A percentile compares a stretch with the other conserved stretches of the same genome.
These are phyloP conservation scores for Didymella segeticola DNA, from an alignment of 2,329 filamentous ascomycete species.

Conservation along the genomic window DNA sequence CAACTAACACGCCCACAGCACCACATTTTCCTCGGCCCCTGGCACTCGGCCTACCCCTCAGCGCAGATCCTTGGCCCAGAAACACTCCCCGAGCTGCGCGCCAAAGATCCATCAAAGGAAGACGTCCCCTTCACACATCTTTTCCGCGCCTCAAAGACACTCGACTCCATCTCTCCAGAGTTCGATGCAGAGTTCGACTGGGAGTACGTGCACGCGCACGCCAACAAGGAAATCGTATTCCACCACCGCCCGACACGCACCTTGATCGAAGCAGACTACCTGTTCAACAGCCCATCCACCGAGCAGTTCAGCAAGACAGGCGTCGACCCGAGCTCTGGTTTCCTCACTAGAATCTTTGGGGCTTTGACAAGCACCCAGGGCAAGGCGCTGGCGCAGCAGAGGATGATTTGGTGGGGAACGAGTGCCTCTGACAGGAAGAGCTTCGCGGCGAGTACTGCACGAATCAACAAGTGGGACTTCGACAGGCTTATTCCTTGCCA, in stretches of 20 bases:
- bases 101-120: slow-evolving; percentile 61
- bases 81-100: slow-evolving; percentile 82
- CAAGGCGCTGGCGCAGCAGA: slow-evolving; percentile 70
- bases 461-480: slow-evolving; percentile 84
- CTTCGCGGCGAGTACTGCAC: slow-evolving; percentile 72
- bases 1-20: slow-evolving; percentile 57
- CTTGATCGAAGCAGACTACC: slow-evolving; percentile 85
- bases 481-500: slow-evolving; percentile 88
- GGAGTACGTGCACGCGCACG: slow-evolving; percentile 81
- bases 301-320: slow-evolving; percentile 76
- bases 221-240: slow-evolving; percentile 89
- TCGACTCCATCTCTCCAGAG: slow-evolving; percentile 68
- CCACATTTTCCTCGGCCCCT: slow-evolving; percentile 89
- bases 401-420: slow-evolving; percentile 80
- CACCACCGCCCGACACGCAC: slow-evolving; percentile 79
- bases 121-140: slow-evolving; percentile 70
- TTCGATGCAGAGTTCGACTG: slow-evolving; percentile 86
- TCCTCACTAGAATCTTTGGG: slow-evolving; percentile 65
- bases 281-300: slow-evolving; percentile 87
- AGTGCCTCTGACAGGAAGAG: slow-evolving; percentile 67
- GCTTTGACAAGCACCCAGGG: slow-evolving; percentile 68
- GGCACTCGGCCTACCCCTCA: slow-evolving; percentile 78
- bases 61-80: slow-evolving; percentile 84
- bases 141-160: slow-evolving; percentile 52
- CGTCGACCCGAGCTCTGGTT: slow-evolving; percentile 61